Conservation (phyloP, 805 yeast species). For the Starmerella vaccinii region DNA sequence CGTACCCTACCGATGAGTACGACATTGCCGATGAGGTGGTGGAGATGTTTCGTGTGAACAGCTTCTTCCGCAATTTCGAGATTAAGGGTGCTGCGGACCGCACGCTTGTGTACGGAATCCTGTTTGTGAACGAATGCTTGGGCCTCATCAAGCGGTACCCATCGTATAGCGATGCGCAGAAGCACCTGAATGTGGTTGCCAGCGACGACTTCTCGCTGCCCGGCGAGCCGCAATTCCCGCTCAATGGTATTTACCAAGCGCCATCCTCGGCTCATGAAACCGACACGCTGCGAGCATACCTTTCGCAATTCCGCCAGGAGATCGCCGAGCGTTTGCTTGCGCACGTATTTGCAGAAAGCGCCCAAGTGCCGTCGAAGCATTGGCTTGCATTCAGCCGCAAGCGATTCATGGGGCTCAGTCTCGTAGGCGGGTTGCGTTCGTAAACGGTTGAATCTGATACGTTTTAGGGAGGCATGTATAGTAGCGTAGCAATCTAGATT, state of each 20-base stretch:
- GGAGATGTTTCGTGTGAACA: conserved; percentile 89
- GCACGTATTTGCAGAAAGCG: conserved; percentile 49
- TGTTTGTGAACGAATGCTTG: conserved; percentile 78
- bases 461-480: background rate
- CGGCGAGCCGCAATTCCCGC: conserved; percentile 90
- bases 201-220: conserved; percentile 84
- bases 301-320: conserved; percentile 92
- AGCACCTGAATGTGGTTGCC: conserved; percentile 67
- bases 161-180: conserved; percentile 35
- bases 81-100: conserved; percentile 93
- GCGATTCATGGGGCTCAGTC: conserved; percentile 78
- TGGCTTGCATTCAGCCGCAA: conserved; percentile 96
- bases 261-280: conserved; percentile 67
- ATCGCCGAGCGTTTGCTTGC: conserved; percentile 68
- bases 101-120: conserved; percentile 82
- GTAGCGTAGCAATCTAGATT: too few relatives aligned
- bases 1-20: conserved; percentile 67
- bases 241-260: conserved; percentile 66
- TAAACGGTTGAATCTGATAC: too few relatives aligned
- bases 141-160: conserved; percentile 45
- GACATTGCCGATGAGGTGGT: conserved; percentile 87
- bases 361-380: conserved; percentile 61
- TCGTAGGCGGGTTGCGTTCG: conserved; percentile 14
- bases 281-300: conserved; percentile 67
- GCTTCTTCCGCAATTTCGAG: conserved; percentile 93